Conservation (phyloP, 805 yeast species). For the Blastobotrys chiropterorum region DNA sequence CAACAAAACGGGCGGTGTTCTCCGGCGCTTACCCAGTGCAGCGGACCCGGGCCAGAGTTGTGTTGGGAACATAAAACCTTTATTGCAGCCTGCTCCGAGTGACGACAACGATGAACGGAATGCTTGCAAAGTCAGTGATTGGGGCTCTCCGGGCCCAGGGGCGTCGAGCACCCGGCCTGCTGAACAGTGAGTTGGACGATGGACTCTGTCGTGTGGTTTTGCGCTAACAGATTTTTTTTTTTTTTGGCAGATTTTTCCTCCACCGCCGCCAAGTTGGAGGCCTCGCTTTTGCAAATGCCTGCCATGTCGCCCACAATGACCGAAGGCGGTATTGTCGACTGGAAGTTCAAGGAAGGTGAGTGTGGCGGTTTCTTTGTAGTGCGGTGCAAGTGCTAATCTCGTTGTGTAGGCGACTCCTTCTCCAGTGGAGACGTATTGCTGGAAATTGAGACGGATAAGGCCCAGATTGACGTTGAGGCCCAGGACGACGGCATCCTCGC, state of each 20-base stretch:
- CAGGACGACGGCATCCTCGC: slow-evolving; percentile 88
- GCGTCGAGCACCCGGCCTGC: not conserved
- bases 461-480: slow-evolving; percentile 95
- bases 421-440: slow-evolving; percentile 90
- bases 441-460: slow-evolving; percentile 97
- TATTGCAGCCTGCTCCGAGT: not conserved
- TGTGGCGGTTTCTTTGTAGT: not conserved
- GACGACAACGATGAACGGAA: slow-evolving; percentile 1
- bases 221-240: not conserved
- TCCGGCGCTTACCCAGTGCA: too few relatives aligned
- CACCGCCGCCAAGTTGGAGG: slow-evolving; percentile 18
- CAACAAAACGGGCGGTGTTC: too few relatives aligned
- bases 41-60: too few relatives aligned
- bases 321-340: slow-evolving; percentile 82
- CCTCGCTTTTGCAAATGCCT: slow-evolving; percentile 71
- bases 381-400: not conserved
- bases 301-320: slow-evolving; percentile 99
- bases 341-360: slow-evolving; percentile 73
- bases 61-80: not conserved
- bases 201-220: not conserved
- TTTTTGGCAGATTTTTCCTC: slow-evolving; percentile 1
- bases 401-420: slow-evolving; percentile 50
- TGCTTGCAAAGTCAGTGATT: not conserved
- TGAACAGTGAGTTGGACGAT: not conserved
- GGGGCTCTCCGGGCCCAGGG: not conserved